Evolutionary conservation across 78 protist genomes (phyloP).

Genomic region (Paratrimastix pyriformis): DNA sequence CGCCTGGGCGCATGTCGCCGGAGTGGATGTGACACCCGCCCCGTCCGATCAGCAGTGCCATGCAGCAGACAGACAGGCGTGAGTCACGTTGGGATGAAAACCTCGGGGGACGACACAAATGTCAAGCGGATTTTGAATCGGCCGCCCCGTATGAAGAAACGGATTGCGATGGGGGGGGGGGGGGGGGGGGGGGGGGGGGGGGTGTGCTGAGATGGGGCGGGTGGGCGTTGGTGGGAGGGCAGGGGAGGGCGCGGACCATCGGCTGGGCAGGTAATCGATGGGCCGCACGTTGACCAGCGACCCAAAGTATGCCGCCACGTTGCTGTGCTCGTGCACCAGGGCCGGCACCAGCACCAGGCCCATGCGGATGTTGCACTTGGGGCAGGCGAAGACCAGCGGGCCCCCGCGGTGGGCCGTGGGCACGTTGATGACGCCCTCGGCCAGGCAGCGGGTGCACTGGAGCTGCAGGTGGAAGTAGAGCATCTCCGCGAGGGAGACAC

Average conservation of each 20-base stretch:
- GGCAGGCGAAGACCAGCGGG: neutral
- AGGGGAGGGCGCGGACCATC: neutral
- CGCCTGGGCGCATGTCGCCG: no score
- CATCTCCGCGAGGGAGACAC: no score
- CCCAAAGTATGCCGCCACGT: neutral
- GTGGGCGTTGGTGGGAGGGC: neutral
- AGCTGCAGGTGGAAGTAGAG: no score
- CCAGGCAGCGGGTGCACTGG: constrained; percentile 4
- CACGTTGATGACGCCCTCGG: neutral
- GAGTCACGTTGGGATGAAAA: no score
- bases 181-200: neutral
- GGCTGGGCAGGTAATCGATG: neutral
- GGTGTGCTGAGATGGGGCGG: neutral
- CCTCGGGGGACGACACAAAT: no score
- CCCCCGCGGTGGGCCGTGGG: neutral
- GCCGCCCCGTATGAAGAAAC: neutral
- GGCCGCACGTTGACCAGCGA: neutral
- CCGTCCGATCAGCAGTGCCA: no score
- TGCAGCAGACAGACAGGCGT: no score
- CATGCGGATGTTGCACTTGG: neutral
- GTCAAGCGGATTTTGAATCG: no score
- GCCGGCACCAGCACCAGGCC: neutral
- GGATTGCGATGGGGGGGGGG: neutral
- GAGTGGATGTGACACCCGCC: no score
- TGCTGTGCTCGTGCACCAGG: neutral